Percentiles rank a stretch among this genome's conserved stretches.
Evolutionary conservation across 768 basidiomycete genomes (phyloP).

Genomic region (Coprinopsis marcescibilis): DNA sequence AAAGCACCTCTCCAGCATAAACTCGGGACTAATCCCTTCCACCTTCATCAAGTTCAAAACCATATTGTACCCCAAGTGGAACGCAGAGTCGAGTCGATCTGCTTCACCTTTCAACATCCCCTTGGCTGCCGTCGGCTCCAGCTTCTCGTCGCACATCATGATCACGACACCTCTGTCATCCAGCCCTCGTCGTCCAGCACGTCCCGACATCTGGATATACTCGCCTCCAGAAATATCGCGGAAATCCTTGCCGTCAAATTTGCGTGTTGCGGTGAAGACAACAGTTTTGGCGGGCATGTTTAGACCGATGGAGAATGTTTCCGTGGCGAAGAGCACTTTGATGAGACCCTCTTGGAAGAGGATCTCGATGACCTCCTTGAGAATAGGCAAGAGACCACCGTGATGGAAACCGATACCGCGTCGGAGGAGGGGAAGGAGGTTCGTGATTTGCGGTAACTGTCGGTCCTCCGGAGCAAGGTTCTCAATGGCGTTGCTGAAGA

Average conservation of each 20-base stretch:
- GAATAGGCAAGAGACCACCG: conserved; percentile 91
- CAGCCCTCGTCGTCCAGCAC: conserved; percentile 92
- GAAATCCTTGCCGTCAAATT: conserved; percentile 95
- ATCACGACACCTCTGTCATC: conserved; percentile 99
- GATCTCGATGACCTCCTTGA: conserved; percentile 99
- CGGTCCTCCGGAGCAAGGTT: conserved; percentile 84
- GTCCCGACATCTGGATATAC: conserved; percentile 99
- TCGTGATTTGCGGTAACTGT: conserved; percentile 87
- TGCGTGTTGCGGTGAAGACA: conserved; percentile 91
- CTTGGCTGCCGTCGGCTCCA: conserved; percentile 89
- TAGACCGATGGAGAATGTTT: conserved; percentile 95
- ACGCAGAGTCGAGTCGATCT: conserved; percentile 94
- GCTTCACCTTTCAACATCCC: conserved; percentile 98
- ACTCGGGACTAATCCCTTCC: conserved; percentile 97
- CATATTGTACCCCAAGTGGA: conserved; percentile 99
- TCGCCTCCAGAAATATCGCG: conserved; percentile 90
- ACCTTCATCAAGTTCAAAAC: conserved; percentile 97
- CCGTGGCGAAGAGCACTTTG: conserved; percentile 97
- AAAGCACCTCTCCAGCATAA: conserved; percentile 96
- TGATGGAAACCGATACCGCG: conserved; percentile 98
- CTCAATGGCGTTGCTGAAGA: conserved; percentile 93
- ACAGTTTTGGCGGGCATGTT: conserved; percentile 99
- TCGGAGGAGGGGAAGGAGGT: conserved; percentile 86
- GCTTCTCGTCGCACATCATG: conserved; percentile 99
- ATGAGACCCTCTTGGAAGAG: conserved; percentile 97